phyloP scores from a whole-genome alignment of 1,284 basidiomycete genomes.

The Paramarasmius palmivorus region DNA sequence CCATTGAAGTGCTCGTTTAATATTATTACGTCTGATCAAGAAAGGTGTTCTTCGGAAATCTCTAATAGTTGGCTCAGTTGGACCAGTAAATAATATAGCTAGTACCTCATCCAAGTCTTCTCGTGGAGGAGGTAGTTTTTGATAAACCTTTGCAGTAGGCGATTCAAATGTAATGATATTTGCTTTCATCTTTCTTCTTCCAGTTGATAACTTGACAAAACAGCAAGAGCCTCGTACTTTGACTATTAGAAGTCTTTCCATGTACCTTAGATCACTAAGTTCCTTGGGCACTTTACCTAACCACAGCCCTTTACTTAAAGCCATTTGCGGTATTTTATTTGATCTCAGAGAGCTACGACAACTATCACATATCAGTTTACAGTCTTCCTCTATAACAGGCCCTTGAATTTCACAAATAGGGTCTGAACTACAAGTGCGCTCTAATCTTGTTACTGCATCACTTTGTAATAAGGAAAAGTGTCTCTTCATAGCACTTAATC shows the following conservation, averaged over 20 bases:
- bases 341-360: constrained; percentile 18
- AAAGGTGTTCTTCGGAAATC: constrained; percentile 35
- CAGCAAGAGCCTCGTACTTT: too few species aligned
- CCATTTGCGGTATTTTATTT: constrained; percentile 23
- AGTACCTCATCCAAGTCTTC: constrained; percentile 37
- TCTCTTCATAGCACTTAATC: too few species aligned
- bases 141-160: constrained; percentile 33
- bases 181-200: too few species aligned
- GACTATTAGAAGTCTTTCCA: too few species aligned
- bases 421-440: background rate
- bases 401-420: background rate
- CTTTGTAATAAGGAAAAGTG: background rate
- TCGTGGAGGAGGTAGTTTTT: constrained; percentile 29
- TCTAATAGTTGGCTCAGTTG: constrained; percentile 27
- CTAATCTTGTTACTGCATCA: background rate
- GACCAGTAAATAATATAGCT: constrained; percentile 35
- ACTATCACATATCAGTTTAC: constrained; percentile 17
- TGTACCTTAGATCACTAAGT: too few species aligned
- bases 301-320: constrained; percentile 39
- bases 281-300: constrained; percentile 33
- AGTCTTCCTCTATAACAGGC: constrained; percentile 21
- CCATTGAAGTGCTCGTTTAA: constrained; percentile 35
- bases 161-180: constrained; percentile 31
- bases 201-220: too few species aligned
- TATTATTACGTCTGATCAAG: constrained; percentile 29